Evolutionary conservation across 2,329 filamentous ascomycete species (phyloP), one percentile per base, ranked within the genome.

Genomic region (Scytalidium sp.): DNA sequence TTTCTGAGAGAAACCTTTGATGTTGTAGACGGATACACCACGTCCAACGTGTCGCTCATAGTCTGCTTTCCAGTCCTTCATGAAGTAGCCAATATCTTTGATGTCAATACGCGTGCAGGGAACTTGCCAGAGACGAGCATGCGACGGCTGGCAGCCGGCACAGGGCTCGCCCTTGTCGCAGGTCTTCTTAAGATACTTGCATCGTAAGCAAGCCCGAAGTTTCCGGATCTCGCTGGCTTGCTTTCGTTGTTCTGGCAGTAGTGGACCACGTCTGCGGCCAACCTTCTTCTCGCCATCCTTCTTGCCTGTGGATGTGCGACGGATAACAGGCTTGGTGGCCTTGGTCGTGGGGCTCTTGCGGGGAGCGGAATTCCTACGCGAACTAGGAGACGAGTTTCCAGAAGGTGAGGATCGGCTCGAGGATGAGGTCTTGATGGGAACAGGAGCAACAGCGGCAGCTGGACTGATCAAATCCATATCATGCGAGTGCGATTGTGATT

Each of bases 111-210:
- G 88, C 39, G 93, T 97, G 78, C 93, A 97, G 53, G 93, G 93
- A 41, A 97, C 93, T 73, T 97, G 92, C 93, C 93, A 97, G 46
- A 97, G 79, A 56, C 93, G 86, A 56, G 93, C 93, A 69, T 97
- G 93, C 19, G 92, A 96, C 45, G 93, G 93, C 74, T 96, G 89
- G 75, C 93, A 97, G 43, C 93, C 93, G 62, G 87, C 88, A 71
- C 93, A 97, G 50, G 93, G 93, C 74, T 97, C 92, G 56, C 93
- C 93, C 76, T 95, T 97, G 71, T 97, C 93, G 67, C 93, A 97
- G 44, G 93, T 97, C 81, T 97, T 97, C 81, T 97, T 97, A 68
- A 97, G 79, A 76, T 97, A 97, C 75, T 97, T 97, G 82, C 93
- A 97, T 58, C 93, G 86, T 61, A 97, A 76, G 69, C 93, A 97